phyloP scores from a whole-genome alignment of 176 grass and related monocot species.

The Bothriochloa decipiens region DNA sequence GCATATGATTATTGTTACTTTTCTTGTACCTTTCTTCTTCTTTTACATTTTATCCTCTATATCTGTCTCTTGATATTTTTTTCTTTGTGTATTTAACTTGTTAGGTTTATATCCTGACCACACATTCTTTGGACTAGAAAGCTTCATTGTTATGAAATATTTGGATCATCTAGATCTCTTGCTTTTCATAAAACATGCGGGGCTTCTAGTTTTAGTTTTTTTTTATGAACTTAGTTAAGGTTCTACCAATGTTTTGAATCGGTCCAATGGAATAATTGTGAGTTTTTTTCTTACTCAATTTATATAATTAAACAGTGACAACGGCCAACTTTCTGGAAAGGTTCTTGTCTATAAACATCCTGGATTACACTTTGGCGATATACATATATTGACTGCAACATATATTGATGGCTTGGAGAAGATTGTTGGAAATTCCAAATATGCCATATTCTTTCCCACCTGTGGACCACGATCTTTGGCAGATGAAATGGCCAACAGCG shows the following conservation, averaged over 20 bases:
- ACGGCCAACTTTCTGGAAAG: slow-evolving; percentile 61
- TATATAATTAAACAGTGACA: slow-evolving; percentile 52
- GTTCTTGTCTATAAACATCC: slow-evolving; percentile 84
- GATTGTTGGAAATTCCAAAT: slow-evolving; percentile 63
- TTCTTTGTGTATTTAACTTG: no score
- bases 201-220: background rate
- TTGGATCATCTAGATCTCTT: background rate
- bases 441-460: slow-evolving; percentile 69
- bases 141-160: background rate
- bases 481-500: slow-evolving; percentile 80
- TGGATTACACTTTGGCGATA: slow-evolving; percentile 75
- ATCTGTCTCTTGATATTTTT: background rate
- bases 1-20: background rate
- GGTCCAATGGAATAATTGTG: background rate
- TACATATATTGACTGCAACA: slow-evolving; percentile 60
- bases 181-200: background rate
- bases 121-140: background rate
- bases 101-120: background rate
- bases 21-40: background rate
- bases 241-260: background rate
- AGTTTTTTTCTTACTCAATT: slow-evolving; percentile 27
- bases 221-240: background rate
- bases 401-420: slow-evolving; percentile 52
- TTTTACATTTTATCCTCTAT: background rate
- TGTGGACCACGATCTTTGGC: slow-evolving; percentile 66